A percentile compares a stretch with the other conserved stretches of the same genome.
Conservation (phyloP, 148 eudicot species). For the Rhododendron simsii region DNA sequence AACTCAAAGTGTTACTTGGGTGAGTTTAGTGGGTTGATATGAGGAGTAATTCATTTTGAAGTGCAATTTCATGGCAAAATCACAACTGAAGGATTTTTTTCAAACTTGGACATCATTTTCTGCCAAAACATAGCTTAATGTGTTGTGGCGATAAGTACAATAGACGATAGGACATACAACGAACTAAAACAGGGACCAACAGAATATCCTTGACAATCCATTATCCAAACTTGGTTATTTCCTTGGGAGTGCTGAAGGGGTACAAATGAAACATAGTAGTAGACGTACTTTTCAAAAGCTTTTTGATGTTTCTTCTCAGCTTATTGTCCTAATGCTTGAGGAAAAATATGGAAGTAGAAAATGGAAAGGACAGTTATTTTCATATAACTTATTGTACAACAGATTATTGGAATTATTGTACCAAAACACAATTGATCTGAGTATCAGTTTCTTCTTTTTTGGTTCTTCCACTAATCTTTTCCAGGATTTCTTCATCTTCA, state of each 20-base stretch:
- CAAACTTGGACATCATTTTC: neutral
- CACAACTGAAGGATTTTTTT: neutral
- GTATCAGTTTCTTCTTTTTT: neutral
- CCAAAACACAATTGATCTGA: neutral
- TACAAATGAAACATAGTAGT: neutral
- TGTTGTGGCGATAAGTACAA: neutral
- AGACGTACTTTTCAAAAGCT: neutral
- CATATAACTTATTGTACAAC: neutral
- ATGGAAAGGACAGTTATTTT: neutral
- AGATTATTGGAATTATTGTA: neutral
- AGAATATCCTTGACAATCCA: neutral
- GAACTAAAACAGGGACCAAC: neutral
- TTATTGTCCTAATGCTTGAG: neutral
- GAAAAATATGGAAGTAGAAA: neutral
- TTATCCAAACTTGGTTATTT: neutral
- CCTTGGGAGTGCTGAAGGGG: neutral
- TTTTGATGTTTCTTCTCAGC: neutral
- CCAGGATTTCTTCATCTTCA: slow-evolving; percentile 75
- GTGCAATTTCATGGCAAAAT: neutral
- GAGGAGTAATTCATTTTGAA: neutral
- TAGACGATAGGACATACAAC: neutral
- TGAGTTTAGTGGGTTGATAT: too few relatives aligned
- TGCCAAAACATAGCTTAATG: neutral
- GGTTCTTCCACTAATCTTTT: slow-evolving; percentile 10
- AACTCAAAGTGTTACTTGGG: too few relatives aligned